These are phyloP conservation scores for Podospora comata DNA, from an alignment of 495 filamentous ascomycete species.

Conservation along the genomic window DNA sequence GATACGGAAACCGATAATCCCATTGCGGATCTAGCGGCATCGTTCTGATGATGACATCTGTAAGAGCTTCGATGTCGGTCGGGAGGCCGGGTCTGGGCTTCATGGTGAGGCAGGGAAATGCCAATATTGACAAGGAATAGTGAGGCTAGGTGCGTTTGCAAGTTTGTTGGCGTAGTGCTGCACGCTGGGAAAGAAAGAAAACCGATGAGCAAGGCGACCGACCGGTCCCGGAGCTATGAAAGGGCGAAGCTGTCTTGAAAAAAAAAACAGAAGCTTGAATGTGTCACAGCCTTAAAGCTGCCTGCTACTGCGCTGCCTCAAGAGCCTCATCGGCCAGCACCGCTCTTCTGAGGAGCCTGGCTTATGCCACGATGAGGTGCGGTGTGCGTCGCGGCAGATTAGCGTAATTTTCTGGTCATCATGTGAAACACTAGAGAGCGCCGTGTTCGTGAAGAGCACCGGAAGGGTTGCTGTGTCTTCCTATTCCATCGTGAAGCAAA, in stretches of 20 bases:
- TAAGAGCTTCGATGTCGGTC: conserved; percentile 36
- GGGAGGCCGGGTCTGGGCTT: conserved; percentile 27
- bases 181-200: background rate
- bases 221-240: background rate
- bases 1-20: conserved; percentile 38
- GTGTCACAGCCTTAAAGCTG: background rate
- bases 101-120: conserved; percentile 18
- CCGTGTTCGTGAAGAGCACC: background rate
- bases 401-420: background rate
- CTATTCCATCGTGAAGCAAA: background rate
- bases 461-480: background rate
- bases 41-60: conserved; percentile 33
- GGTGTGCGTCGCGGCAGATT: background rate
- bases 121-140: background rate
- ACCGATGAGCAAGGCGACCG: background rate
- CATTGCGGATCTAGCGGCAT: conserved; percentile 42
- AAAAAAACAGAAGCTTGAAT: background rate
- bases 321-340: background rate
- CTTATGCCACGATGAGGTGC: background rate
- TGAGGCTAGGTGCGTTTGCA: background rate
- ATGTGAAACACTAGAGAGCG: conserved; percentile 13
- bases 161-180: background rate
- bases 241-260: background rate
- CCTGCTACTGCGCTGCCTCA: background rate
- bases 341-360: background rate